Base-by-base conservation (phyloP, 2,329 filamentous ascomycete genomes). In the Neofusicoccum laricinum region DNA sequence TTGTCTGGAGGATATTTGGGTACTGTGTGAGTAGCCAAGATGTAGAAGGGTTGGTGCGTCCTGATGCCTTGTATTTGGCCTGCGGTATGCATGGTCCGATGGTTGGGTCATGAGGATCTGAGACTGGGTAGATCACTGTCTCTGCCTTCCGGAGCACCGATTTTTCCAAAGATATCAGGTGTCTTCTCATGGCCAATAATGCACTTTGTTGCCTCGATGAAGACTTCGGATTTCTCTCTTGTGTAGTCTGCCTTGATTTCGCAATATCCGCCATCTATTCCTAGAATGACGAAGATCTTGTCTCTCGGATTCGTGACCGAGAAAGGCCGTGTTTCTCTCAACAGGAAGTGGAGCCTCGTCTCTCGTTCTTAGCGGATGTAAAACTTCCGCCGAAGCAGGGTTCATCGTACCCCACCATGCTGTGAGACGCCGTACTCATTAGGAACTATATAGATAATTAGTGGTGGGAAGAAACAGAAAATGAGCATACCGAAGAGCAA, bases 251-350 rank as follows among this genome's bases (percentile, higher is more conserved):
- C 67, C 10, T 63, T 48, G 11, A 68, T 67, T 10, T 61, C 17
- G 4, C 63, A 49, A 7, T 7, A 4, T 8, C 2, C 67, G 4
- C 63, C 30, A 7, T 65, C 65, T 11, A 71, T 57, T 6, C 63
- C 59, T 6, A 70, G 66, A 12, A 66, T 67, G 2, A 68, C 67
- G 43, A 67, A 71, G 2, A 71, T 67, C 36, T 70, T 71, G 32
- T 71, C 69, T 17, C 68, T 51, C 4, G 66, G 64, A 40, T 71
- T 66, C 12, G 21, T 49, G 7, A 49, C 46, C 3, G 21, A 11
- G 12, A 32, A 30, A 2, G 2, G 2, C 5, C 4, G 46, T 15
- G 21, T 49, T 15, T 3, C 8, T 30, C 12, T 32, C 21, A 49
- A 8, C 14, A 30, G n/a, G 2, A 14, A 25, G 21, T 32, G 10